phyloP scores from a whole-genome alignment of 805 yeast species.

The Sugiyamaella mastotermitis region DNA sequence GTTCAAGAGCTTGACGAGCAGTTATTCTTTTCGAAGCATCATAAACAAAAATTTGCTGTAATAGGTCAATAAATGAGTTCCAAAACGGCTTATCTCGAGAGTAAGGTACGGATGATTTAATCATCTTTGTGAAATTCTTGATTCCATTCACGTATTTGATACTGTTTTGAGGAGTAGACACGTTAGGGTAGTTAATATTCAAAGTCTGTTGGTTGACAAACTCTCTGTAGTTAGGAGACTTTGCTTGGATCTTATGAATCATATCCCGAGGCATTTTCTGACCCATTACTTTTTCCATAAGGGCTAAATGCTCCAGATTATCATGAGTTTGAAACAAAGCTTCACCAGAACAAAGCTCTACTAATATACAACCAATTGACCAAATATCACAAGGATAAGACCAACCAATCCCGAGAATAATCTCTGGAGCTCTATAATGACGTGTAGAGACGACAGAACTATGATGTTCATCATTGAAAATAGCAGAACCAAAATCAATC shows the following conservation, averaged over 20 bases:
- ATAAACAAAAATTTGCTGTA: constrained; percentile 57
- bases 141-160: constrained; percentile 32
- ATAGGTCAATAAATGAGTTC: constrained; percentile 71
- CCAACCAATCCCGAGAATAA: constrained; percentile 93
- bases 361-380: constrained; percentile 92
- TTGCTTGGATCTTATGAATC: constrained; percentile 20
- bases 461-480: constrained; percentile 91
- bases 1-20: constrained; percentile 69
- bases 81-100: constrained; percentile 44
- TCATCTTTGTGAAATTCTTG: constrained; percentile 27
- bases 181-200: constrained; percentile 32
- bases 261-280: constrained; percentile 31
- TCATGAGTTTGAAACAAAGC: constrained; percentile 94
- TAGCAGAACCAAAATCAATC: constrained; percentile 96
- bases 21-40: constrained; percentile 69
- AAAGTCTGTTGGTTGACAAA: constrained; percentile 28
- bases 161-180: constrained; percentile 32
- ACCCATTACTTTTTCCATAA: constrained; percentile 81
- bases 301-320: constrained; percentile 86
- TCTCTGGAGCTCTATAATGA: constrained; percentile 96
- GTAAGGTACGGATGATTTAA: constrained; percentile 15
- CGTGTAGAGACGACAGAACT: constrained; percentile 88
- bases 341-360: constrained; percentile 88
- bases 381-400: constrained; percentile 94
- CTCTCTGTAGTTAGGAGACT: constrained; percentile 18